Evolutionary conservation across 257 asterid species (phyloP), one percentile per base, ranked within the genome.

Genomic region (Nicotiana benthamiana): DNA sequence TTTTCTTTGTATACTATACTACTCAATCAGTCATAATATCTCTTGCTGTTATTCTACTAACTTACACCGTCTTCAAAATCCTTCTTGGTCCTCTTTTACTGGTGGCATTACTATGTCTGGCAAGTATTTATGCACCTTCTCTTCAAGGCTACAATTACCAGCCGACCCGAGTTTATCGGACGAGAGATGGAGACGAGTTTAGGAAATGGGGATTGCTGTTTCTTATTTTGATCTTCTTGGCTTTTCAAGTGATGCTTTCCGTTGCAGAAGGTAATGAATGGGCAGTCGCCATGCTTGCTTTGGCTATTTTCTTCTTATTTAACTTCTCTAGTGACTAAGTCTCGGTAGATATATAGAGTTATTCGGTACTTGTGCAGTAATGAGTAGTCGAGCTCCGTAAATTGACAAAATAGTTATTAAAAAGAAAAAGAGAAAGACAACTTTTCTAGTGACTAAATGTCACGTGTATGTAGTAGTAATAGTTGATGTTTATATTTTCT

Each of bases 41-140:
- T 30, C 88, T 93, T 15, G 89, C 87, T 7, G 53, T 89, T 2
- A 68, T 88, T 10, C 88, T 92, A 74, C 81, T 86, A 12, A 84
- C 85, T 2, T 91, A 91, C 83, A 84, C 92, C 0, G 87, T 91
- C 6, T 86, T 89, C 6, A 93, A 93, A 51, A 85, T 87, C 89
- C 92, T 90, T 60, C 88, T 90, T 16, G 96, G 91, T 43, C 97
- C 93, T 4, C 89, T 90, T 36, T 72, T 88, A 60, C 81, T 91
- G 80, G 92, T 89, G 13, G 64, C 84, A 52, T 83, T 91, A 75
- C 70, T 88, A 17, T 89, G 86, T 80, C 20, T 91, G 3, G 86
- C 87, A 10, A 85, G 87, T 1, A 81, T 89, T 24, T 91, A 85
- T n/a, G 34, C 85, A 79, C 63, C 85, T 48, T 84, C 88, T 8